These are phyloP conservation scores for Phytophthora ramorum DNA, from an alignment of 352 stramenopile species.

Conservation along the genomic window DNA sequence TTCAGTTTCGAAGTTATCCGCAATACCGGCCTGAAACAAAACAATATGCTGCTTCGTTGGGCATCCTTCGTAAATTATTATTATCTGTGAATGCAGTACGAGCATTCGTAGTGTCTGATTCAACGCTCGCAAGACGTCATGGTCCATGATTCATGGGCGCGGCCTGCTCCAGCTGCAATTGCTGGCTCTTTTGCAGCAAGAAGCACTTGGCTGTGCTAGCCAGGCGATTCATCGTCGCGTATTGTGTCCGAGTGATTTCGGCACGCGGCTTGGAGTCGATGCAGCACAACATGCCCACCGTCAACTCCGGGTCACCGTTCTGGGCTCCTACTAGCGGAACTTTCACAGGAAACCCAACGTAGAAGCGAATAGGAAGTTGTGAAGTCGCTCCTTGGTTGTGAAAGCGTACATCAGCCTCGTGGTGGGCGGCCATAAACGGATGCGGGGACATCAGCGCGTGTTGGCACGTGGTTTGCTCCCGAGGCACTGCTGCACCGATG, in stretches of 20 bases:
- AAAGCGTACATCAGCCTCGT: conserved; percentile 64
- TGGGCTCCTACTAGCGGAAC: conserved; percentile 1
- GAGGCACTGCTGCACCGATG: conserved; percentile 32
- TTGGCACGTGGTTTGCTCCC: conserved; percentile 58
- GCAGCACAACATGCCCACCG: conserved; percentile 43
- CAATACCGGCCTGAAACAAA: too few species aligned
- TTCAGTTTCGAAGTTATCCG: too few species aligned
- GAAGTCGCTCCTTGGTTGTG: conserved; percentile 28
- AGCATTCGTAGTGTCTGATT: background rate
- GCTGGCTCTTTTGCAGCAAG: conserved; percentile 17
- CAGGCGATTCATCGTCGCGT: conserved; percentile 36
- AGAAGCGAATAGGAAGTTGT: conserved; percentile 49
- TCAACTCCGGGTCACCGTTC: background rate
- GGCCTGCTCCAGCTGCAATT: background rate
- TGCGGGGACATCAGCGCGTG: conserved; percentile 59
- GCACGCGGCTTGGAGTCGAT: conserved; percentile 32
- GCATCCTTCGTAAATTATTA: too few species aligned
- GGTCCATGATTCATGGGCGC: too few species aligned
- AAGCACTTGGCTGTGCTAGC: conserved; percentile 21
- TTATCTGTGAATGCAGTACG: too few species aligned
- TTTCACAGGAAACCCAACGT: conserved; percentile 58
- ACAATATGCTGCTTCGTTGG: too few species aligned
- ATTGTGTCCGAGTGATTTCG: conserved; percentile 44
- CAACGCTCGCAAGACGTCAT: background rate
- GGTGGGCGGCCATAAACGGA: conserved; percentile 55